Percentiles rank a stretch among this genome's conserved stretches.
Evolutionary conservation across 2,329 filamentous ascomycete genomes (phyloP).

Genomic region (Penicillium verrucosum): DNA sequence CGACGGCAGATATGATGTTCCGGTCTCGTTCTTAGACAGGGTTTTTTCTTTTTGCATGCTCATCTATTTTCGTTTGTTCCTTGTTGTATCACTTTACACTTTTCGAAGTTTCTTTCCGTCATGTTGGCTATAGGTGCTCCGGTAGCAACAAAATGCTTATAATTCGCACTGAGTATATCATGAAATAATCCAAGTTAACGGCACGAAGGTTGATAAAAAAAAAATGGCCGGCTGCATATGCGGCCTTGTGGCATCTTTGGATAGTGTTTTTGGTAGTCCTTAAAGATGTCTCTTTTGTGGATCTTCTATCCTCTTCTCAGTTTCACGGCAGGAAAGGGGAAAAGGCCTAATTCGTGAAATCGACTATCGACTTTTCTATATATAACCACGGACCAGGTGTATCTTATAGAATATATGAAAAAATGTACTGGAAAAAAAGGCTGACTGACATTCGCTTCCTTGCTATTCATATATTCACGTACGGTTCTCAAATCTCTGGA

Average conservation of each 20-base stretch:
- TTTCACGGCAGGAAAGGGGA: neutral
- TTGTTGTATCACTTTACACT: slow-evolving; percentile 24
- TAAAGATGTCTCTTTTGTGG: neutral
- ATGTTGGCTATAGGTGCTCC: slow-evolving; percentile 18
- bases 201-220: neutral
- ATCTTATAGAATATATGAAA: neutral
- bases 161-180: slow-evolving; percentile 4
- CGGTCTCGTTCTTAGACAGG: slow-evolving; percentile 35
- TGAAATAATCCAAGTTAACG: neutral
- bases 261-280: neutral
- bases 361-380: neutral
- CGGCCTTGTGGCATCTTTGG: neutral
- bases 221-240: neutral
- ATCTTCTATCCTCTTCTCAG: neutral
- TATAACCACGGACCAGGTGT: neutral
- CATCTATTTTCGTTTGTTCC: slow-evolving; percentile 27
- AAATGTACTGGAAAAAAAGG: no score
- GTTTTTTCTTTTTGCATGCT: slow-evolving; percentile 27
- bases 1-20: slow-evolving; percentile 31
- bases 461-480: neutral
- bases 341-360: neutral
- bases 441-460: neutral
- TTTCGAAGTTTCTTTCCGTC: slow-evolving; percentile 18
- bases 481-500: slow-evolving; percentile 34
- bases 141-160: slow-evolving; percentile 14